Base-by-base conservation (phyloP, 345 rosid genomes). In the Moricandia arvensis region DNA sequence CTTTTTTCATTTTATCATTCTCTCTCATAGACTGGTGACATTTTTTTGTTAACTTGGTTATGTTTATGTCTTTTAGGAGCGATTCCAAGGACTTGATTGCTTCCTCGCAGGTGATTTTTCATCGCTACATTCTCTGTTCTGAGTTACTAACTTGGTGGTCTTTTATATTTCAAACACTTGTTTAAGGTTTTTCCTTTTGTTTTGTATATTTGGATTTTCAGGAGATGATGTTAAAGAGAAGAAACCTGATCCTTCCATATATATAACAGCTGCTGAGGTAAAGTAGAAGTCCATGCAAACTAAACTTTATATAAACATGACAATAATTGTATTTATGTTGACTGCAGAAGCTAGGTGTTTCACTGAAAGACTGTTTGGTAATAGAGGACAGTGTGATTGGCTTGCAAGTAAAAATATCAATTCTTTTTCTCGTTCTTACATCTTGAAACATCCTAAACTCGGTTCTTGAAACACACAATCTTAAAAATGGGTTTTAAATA, bases 161-260 rank as follows among this genome's bases (percentile, higher is more conserved):
- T 66, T 49, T 37, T 61, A 17, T 78, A 33, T 73, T 59, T 37
- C 16, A 2, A 49, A 53, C 58, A 71, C 35, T 43, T 35, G 29
- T 62, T 51, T 35, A n/a, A 68, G 69, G 63, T 55, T 11, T 55
- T 11, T 59, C 0, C 34, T 34, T 17, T 26, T 3, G 9, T 41
- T 45, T 45, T 45, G 8, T n/a, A n/a, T 45, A 13, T 58, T 21
- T 47, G 43, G 54, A 35, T 18, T 67, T 68, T 31, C 73, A 94
- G 98, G 97, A 13, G 97, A 94, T 79, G 98, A 94, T 85, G 98
- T 94, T 37, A 94, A 90, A 91, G 91, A 85, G 85, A 94, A 94
- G 78, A 94, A 94, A 82, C 98, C 98, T 1, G 84, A 94, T 81
- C 98, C 97, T 53, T 86, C 88, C 12, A 91, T 94, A 75, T 94